Evolutionary conservation across 495 filamentous ascomycete genomes (phyloP).

Genomic region (Baudoinia panamericana): DNA sequence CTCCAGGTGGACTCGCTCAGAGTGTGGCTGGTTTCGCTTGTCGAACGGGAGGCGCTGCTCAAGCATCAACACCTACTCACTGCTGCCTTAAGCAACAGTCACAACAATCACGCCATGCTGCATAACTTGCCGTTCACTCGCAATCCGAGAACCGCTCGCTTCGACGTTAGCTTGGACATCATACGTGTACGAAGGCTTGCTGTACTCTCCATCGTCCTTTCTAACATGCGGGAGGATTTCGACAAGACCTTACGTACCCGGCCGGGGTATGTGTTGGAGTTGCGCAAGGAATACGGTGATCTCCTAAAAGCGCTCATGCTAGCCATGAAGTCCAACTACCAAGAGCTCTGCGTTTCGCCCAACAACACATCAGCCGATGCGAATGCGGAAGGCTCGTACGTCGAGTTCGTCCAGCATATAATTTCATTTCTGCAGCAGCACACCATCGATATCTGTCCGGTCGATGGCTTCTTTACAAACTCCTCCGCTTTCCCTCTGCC

Average conservation of each 20-base stretch:
- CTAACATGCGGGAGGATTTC: conserved; percentile 50
- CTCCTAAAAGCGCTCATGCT: conserved; percentile 47
- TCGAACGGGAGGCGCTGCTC: conserved; percentile 51
- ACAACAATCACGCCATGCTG: conserved; percentile 38
- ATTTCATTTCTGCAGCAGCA: conserved; percentile 54
- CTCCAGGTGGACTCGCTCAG: conserved; percentile 40
- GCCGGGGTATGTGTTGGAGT: conserved; percentile 24
- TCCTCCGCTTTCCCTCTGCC: conserved; percentile 53
- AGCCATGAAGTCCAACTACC: conserved; percentile 56
- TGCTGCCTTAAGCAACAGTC: conserved; percentile 40
- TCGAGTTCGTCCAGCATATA: conserved; percentile 52
- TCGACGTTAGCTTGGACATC: conserved; percentile 41
- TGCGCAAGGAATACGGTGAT: conserved; percentile 42
- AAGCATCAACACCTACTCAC: conserved; percentile 57
- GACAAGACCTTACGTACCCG: conserved; percentile 29
- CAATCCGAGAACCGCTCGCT: conserved; percentile 29
- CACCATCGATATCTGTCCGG: conserved; percentile 45
- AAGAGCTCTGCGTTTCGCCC: conserved; percentile 36
- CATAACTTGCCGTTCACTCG: conserved; percentile 50
- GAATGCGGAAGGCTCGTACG: conserved; percentile 42
- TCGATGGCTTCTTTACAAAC: conserved; percentile 58
- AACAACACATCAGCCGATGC: neutral
- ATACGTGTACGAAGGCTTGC: conserved; percentile 45
- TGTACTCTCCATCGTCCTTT: conserved; percentile 47
- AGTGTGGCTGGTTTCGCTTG: conserved; percentile 49